These are phyloP conservation scores for Neurospora sp. DNA, from an alignment of 495 filamentous ascomycete genomes.

Conservation along the genomic window DNA sequence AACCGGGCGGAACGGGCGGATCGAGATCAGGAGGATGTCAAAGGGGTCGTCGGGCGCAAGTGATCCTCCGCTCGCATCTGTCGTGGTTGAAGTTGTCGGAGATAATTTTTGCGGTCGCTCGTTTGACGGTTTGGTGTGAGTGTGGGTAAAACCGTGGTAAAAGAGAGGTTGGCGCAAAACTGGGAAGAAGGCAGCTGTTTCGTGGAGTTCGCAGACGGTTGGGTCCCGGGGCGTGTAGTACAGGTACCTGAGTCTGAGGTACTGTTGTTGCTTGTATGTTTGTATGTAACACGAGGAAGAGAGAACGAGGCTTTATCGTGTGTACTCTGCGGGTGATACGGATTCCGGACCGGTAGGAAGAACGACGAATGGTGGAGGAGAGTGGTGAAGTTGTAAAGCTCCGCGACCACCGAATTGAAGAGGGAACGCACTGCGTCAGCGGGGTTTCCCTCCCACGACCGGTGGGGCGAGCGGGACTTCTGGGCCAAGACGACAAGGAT, in stretches of 20 bases:
- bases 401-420: background rate
- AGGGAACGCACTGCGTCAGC: background rate
- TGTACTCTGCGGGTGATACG: background rate
- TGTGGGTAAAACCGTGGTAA: background rate
- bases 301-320: background rate
- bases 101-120: background rate
- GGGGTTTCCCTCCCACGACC: background rate
- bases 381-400: background rate
- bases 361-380: background rate
- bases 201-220: background rate
- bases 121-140: background rate
- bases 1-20: background rate
- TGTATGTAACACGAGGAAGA: background rate
- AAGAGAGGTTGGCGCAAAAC: background rate
- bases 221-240: background rate
- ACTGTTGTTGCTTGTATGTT: background rate
- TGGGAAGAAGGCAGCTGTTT: background rate
- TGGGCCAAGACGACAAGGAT: background rate
- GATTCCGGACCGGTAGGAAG: background rate
- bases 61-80: background rate
- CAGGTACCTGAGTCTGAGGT: background rate
- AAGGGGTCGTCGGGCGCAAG: background rate
- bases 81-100: background rate
- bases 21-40: background rate
- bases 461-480: background rate